A percentile compares a stretch with the other conserved stretches of the same genome.
phyloP scores from a whole-genome alignment of 441 rosid genomes.

The Metrosideros polymorpha region DNA sequence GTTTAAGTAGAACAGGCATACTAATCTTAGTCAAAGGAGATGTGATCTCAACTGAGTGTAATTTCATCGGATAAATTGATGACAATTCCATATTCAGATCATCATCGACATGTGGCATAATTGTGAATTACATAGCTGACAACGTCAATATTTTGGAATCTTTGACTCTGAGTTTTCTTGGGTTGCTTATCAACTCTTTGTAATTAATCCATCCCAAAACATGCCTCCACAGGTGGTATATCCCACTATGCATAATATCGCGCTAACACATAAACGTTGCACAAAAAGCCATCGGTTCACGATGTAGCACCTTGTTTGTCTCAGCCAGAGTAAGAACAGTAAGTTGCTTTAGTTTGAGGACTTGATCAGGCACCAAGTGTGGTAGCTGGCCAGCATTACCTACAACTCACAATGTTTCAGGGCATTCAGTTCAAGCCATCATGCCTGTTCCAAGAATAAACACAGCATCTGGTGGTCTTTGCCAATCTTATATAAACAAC shows the following conservation, averaged over 20 bases:
- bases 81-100: background rate
- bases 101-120: background rate
- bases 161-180: background rate
- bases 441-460: background rate
- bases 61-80: background rate
- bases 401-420: constrained; percentile 14
- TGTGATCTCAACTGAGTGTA: background rate
- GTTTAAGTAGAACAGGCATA: background rate
- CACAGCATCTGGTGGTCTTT: background rate
- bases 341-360: constrained; percentile 88
- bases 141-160: background rate
- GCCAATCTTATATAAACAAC: background rate
- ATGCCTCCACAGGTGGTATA: background rate
- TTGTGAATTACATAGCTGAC: background rate
- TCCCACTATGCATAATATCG: background rate
- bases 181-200: background rate
- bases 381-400: constrained; percentile 53
- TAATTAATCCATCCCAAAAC: background rate
- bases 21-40: background rate
- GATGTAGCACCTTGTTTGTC: constrained; percentile 54
- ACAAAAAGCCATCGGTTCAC: background rate
- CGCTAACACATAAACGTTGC: background rate
- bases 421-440: background rate
- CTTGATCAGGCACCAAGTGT: constrained; percentile 64
- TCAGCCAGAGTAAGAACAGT: constrained; percentile 94